Conservation (phyloP, 2,329 filamentous ascomycete genomes). For the Lachnellula arida region DNA sequence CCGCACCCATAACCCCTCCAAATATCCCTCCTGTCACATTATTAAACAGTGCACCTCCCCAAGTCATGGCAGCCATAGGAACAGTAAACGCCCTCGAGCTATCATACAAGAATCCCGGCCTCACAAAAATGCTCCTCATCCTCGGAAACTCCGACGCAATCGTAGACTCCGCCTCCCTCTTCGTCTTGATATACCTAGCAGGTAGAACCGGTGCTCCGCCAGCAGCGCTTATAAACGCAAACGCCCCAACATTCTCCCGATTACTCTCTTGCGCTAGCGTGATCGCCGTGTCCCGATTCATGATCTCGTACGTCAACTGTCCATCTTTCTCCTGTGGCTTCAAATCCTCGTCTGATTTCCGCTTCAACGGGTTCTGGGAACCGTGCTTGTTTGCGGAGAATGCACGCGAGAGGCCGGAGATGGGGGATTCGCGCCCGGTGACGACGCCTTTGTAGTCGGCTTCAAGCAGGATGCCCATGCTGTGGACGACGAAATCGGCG, state of each 20-base stretch:
- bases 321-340: slow-evolving; percentile 62
- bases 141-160: slow-evolving; percentile 68
- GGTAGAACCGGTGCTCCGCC: slow-evolving; percentile 82
- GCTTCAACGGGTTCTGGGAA: slow-evolving; percentile 65
- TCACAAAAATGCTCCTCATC: slow-evolving; percentile 76
- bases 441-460: slow-evolving; percentile 96
- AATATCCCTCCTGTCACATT: slow-evolving; percentile 70
- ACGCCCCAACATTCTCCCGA: slow-evolving; percentile 59
- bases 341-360: slow-evolving; percentile 54
- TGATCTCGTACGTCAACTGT: slow-evolving; percentile 90
- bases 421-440: slow-evolving; percentile 75
- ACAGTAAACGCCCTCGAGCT: slow-evolving; percentile 74
- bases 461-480: slow-evolving; percentile 92
- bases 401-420: slow-evolving; percentile 71
- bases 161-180: slow-evolving; percentile 79
- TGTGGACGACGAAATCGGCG: slow-evolving; percentile 85
- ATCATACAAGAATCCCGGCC: slow-evolving; percentile 89
- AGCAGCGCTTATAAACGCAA: slow-evolving; percentile 86
- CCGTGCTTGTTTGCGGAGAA: slow-evolving; percentile 65
- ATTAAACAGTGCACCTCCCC: slow-evolving; percentile 73
- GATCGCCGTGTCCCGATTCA: slow-evolving; percentile 91
- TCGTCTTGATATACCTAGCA: slow-evolving; percentile 80
- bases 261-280: slow-evolving; percentile 74
- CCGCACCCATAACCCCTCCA: slow-evolving; percentile 72
- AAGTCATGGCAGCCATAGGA: slow-evolving; percentile 74